Evolutionary conservation across 2,329 filamentous ascomycete genomes (phyloP).

Genomic region (Trichoderma sp.): DNA sequence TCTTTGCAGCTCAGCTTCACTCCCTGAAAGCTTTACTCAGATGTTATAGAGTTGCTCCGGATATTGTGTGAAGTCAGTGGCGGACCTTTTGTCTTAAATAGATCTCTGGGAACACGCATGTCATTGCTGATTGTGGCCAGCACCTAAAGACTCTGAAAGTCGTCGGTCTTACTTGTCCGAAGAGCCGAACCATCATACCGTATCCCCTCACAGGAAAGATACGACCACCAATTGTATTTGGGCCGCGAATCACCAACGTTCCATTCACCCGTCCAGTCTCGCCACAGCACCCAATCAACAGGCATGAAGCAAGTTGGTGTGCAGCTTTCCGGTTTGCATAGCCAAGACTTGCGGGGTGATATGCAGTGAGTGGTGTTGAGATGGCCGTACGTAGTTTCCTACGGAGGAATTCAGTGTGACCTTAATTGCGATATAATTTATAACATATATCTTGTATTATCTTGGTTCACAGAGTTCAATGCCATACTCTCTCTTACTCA

Average conservation of each 20-base stretch:
- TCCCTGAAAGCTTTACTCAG: neutral
- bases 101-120: neutral
- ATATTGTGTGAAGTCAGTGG: neutral
- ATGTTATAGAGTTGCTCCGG: neutral
- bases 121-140: neutral
- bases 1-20: neutral
- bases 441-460: neutral
- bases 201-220: neutral
- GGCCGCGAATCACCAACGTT: neutral
- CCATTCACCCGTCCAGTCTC: slow-evolving; percentile 9
- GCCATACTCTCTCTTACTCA: neutral
- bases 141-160: neutral
- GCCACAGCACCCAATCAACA: slow-evolving; percentile 2
- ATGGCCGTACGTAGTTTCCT: neutral
- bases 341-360: slow-evolving; percentile 22
- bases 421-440: neutral
- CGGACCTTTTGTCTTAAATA: neutral
- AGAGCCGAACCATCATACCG: neutral
- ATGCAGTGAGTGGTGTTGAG: neutral
- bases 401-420: neutral
- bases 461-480: neutral
- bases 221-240: neutral
- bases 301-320: neutral
- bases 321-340: slow-evolving; percentile 18
- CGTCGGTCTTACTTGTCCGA: neutral